Percentiles rank a stretch among this genome's conserved stretches.
Conservation (phyloP, 192 early-diverging fungal genomes). For the Thamnidium elegans region DNA sequence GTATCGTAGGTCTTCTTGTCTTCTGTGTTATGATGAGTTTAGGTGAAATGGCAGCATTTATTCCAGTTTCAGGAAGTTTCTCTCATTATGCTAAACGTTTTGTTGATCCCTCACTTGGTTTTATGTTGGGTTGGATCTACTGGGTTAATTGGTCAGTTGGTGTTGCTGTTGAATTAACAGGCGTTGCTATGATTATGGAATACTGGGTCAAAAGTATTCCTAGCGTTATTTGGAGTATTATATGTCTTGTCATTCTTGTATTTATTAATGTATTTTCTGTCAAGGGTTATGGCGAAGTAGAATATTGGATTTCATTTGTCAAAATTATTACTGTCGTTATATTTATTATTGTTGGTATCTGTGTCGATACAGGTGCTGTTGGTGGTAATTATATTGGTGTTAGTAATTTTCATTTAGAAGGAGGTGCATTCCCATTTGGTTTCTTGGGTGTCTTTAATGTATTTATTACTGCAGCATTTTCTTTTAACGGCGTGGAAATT, state of each 20-base stretch:
- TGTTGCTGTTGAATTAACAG: conserved; percentile 70
- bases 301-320: conserved; percentile 80
- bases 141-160: conserved; percentile 63
- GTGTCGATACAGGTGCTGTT: conserved; percentile 62
- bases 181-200: conserved; percentile 67
- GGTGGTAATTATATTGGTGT: conserved; percentile 59
- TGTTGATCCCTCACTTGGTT: conserved; percentile 68
- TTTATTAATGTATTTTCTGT: conserved; percentile 63
- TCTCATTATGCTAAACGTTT: conserved; percentile 76
- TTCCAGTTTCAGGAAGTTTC: conserved; percentile 79
- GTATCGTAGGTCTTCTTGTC: conserved; percentile 56
- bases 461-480: conserved; percentile 75
- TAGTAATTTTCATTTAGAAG: conserved; percentile 58
- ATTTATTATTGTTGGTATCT: conserved; percentile 76
- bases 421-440: conserved; percentile 58
- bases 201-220: conserved; percentile 41
- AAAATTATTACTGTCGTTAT: conserved; percentile 81
- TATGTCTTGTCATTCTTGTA: conserved; percentile 58
- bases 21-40: conserved; percentile 67
- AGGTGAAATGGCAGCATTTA: conserved; percentile 76
- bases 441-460: conserved; percentile 63
- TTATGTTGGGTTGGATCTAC: conserved; percentile 29
- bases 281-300: conserved; percentile 74
- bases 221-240: conserved; percentile 31
- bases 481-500: conserved; percentile 82